Evolutionary conservation across 805 yeast species (phyloP).

Genomic region (Candida qinlingensis): DNA sequence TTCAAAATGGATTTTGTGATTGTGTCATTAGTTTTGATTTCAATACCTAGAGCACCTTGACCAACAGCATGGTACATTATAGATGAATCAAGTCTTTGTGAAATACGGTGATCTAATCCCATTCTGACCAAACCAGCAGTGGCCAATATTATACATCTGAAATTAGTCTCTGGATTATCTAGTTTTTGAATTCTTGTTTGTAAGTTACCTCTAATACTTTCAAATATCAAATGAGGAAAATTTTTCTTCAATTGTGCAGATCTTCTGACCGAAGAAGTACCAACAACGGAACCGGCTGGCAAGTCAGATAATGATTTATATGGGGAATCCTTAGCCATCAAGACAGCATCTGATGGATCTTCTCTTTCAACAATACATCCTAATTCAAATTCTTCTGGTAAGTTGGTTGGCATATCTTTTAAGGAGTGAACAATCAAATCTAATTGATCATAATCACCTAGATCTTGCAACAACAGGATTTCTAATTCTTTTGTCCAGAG

Average conservation of each 20-base stretch:
- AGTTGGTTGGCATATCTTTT: conserved; percentile 85
- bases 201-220: conserved; percentile 80
- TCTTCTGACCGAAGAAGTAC: conserved; percentile 91
- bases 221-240: conserved; percentile 72
- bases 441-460: conserved; percentile 60
- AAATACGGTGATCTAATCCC: conserved; percentile 69
- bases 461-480: conserved; percentile 56
- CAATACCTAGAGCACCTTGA: conserved; percentile 97
- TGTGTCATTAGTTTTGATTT: conserved; percentile 68
- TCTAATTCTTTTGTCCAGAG: conserved; percentile 96
- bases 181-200: conserved; percentile 78
- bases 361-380: conserved; percentile 85
- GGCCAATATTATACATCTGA: conserved; percentile 77
- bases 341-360: conserved; percentile 90
- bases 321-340: conserved; percentile 62
- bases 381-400: conserved; percentile 85
- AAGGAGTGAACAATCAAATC: conserved; percentile 92
- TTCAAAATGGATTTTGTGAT: conserved; percentile 53
- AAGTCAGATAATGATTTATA: conserved; percentile 65
- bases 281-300: conserved; percentile 83
- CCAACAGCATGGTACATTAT: conserved; percentile 96
- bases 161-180: conserved; percentile 63
- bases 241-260: conserved; percentile 82
- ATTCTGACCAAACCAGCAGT: conserved; percentile 85
- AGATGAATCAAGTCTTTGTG: conserved; percentile 61